Conservation (phyloP, 352 stramenopile genomes). For the Phytophthora macrochlamydospora region DNA sequence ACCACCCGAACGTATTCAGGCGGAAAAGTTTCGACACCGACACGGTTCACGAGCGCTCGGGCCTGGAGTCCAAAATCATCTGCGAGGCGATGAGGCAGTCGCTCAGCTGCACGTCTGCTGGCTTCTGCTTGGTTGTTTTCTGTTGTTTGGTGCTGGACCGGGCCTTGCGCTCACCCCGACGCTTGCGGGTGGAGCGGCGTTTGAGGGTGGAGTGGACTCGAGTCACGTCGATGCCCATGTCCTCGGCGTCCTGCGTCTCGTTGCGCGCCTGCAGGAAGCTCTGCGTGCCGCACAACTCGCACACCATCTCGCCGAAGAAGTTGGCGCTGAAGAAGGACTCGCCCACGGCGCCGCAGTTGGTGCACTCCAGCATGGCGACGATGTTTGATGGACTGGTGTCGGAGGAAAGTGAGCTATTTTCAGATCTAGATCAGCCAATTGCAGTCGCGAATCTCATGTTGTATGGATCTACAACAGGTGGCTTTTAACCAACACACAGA, state of each 20-base stretch:
- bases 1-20: slow-evolving; percentile 50
- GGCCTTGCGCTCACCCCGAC: slow-evolving; percentile 26
- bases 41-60: slow-evolving; percentile 41
- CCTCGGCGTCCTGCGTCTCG: slow-evolving; percentile 82
- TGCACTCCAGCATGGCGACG: slow-evolving; percentile 67
- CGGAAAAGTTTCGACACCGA: slow-evolving; percentile 44
- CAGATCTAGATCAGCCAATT: background rate
- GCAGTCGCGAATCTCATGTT: no score
- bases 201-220: slow-evolving; percentile 43
- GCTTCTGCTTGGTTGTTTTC: background rate
- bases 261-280: slow-evolving; percentile 82
- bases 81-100: slow-evolving; percentile 72
- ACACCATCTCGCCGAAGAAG: slow-evolving; percentile 86
- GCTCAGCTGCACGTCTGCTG: slow-evolving; percentile 41
- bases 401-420: no score
- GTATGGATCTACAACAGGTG: no score
- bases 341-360: slow-evolving; percentile 74
- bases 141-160: slow-evolving; percentile 15
- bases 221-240: slow-evolving; percentile 61
- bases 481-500: no score
- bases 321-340: slow-evolving; percentile 85
- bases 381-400: background rate
- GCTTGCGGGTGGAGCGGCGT: slow-evolving; percentile 32
- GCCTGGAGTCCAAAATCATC: slow-evolving; percentile 61
- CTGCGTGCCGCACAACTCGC: slow-evolving; percentile 85